phyloP scores from a whole-genome alignment of 129 eudicot genomes.

The Arctium lappa region DNA sequence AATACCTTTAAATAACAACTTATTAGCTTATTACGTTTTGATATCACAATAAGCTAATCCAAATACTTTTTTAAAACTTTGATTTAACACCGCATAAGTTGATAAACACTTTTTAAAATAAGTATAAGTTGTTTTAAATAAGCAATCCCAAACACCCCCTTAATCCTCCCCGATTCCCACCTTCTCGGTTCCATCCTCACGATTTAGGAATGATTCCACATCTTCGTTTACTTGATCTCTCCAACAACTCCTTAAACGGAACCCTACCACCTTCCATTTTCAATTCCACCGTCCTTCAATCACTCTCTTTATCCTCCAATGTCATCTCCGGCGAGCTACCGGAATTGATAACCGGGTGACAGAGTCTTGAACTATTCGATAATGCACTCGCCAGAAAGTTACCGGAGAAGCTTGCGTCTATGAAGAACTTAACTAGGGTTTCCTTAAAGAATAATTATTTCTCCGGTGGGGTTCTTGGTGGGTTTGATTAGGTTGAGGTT shows the following conservation, averaged over 20 bases:
- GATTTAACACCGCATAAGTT: too few relatives aligned
- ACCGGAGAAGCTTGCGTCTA: constrained; percentile 44
- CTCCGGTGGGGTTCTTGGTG: constrained; percentile 61
- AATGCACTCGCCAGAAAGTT: constrained; percentile 62
- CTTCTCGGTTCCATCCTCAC: constrained; percentile 76
- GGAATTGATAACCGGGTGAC: constrained; percentile 10
- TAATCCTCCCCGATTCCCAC: constrained; percentile 46
- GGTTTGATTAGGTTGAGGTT: constrained; percentile 36
- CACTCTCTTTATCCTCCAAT: constrained; percentile 61
- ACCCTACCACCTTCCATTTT: constrained; percentile 75
- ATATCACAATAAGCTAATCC: too few relatives aligned
- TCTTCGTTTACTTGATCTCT: constrained; percentile 67
- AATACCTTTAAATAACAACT: too few relatives aligned
- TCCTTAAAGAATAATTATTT: constrained; percentile 61
- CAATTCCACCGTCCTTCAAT: constrained; percentile 58
- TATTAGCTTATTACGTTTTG: too few relatives aligned
- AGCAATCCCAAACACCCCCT: too few relatives aligned
- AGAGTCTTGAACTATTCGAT: constrained; percentile 38
- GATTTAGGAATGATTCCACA: constrained; percentile 63
- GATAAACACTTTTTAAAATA: too few relatives aligned
- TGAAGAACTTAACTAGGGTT: constrained; percentile 45
- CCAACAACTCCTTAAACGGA: constrained; percentile 71
- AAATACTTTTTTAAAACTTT: too few relatives aligned
- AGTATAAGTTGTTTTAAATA: too few relatives aligned
- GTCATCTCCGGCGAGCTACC: constrained; percentile 66